Conservation (phyloP, 2,329 filamentous ascomycete species). For the Ceratocystis papillata region DNA sequence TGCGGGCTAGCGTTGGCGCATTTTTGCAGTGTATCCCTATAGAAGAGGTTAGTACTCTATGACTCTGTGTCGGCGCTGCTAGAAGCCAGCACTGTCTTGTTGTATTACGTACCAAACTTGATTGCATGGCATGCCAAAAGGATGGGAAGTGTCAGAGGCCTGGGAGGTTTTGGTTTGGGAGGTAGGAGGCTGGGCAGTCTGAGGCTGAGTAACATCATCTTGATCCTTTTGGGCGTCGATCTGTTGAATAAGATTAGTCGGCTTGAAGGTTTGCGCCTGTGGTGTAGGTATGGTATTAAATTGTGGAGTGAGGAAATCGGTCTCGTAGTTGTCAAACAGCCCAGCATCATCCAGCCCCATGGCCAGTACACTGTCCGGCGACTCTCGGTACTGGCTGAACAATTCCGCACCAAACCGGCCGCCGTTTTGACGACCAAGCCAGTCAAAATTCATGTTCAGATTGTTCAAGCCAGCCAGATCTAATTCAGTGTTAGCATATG, state of each 20-base stretch:
- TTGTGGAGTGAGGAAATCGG: constrained; percentile 71
- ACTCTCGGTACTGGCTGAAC: constrained; percentile 85
- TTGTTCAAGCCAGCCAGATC: constrained; percentile 20
- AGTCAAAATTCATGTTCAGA: constrained; percentile 50
- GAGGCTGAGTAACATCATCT: constrained; percentile 46
- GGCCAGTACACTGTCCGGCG: constrained; percentile 66
- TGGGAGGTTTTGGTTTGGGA: too few relatives aligned
- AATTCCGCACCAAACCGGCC: constrained; percentile 84
- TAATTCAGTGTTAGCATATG: constrained; percentile 23
- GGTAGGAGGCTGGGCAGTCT: too few relatives aligned
- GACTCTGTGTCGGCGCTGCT: neutral
- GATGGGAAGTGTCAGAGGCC: too few relatives aligned
- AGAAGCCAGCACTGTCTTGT: constrained; percentile 2
- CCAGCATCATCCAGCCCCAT: constrained; percentile 30
- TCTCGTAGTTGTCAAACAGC: constrained; percentile 60
- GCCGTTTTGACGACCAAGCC: constrained; percentile 68
- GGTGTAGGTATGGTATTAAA: constrained; percentile 52
- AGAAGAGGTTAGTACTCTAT: constrained; percentile 15
- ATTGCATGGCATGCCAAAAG: constrained; percentile 28
- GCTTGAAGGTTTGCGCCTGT: constrained; percentile 9
- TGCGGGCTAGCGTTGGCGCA: constrained; percentile 81
- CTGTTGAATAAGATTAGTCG: constrained; percentile 16
- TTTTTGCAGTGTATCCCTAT: constrained; percentile 71
- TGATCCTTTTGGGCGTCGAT: constrained; percentile 40
- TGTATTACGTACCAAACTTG: constrained; percentile 20